Evolutionary conservation across 257 asterid species (phyloP), one percentile per base, ranked within the genome.

Genomic region (Penstemon barbatus): DNA sequence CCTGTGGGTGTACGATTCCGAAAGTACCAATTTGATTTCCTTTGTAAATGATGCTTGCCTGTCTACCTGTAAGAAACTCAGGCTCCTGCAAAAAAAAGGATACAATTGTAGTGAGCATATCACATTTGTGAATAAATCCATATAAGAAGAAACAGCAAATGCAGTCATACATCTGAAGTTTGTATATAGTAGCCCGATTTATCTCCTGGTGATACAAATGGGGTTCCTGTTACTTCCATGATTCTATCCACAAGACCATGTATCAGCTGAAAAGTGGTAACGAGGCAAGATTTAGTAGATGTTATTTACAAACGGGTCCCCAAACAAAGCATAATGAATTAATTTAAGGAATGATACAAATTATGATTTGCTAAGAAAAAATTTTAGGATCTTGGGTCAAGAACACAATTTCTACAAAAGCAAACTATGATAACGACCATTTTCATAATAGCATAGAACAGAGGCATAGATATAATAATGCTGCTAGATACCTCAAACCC

Each of bases 1-100:
- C 98, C 98, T 90, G 85, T 0, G 98, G 98, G 69, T 93, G 97
- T 69, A 93, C 97, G n/a, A 93, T 90, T 41, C 98, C 98, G 3
- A 88, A 90, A 66, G 81, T 80, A 68, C 86, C 86, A 5, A 81
- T 69, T 61, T 76, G 69, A 40, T 71, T 75, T 59, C 96, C 91
- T 71, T 77, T 77, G 79, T 75, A 84, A 60, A 89, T 73, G 79
- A 92, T 72, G 77, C 41, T 76, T 18, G 95, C 95, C 77, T 87
- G 97, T 83, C 92, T 79, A 56, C 91, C 91, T 9, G 81, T 55
- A 74, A 93, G 96, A 77, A 82, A 90, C 80, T 87, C 96, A 6
- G 97, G 97, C 70, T 88, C 97, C 99, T 93, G 75, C 65, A 77
- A 10, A 25, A 1, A 25, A 56, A 50, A 61, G 38, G 37, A 65